Conservation (phyloP, 2,329 filamentous ascomycete species). For the Aquanectria penicillioides region DNA sequence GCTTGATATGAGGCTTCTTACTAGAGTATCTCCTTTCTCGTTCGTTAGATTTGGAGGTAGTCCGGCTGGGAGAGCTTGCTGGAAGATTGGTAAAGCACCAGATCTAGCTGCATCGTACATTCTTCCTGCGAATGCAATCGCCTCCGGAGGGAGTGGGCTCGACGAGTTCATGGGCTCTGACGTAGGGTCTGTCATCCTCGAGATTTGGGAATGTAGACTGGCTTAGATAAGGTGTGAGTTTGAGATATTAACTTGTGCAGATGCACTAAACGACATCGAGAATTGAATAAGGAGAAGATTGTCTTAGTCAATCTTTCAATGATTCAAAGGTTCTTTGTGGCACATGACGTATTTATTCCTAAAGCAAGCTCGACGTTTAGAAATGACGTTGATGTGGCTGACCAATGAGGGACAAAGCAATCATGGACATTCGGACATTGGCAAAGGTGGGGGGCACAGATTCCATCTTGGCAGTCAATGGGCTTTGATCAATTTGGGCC, state of each 20-base stretch:
- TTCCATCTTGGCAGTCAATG: background rate
- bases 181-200: conserved; percentile 27
- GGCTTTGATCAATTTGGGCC: background rate
- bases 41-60: conserved; percentile 78
- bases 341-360: too few species aligned
- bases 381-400: background rate
- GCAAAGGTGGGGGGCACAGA: background rate
- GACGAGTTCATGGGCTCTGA: conserved; percentile 20
- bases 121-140: conserved; percentile 71
- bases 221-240: too few species aligned
- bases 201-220: too few species aligned
- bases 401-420: conserved; percentile 17
- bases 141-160: conserved; percentile 65
- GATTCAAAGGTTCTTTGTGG: too few species aligned
- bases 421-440: background rate
- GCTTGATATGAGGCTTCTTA: conserved; percentile 44
- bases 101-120: conserved; percentile 74
- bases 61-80: conserved; percentile 71
- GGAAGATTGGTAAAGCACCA: conserved; percentile 67
- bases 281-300: background rate
- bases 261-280: background rate
- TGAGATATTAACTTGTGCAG: too few species aligned
- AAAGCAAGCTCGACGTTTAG: too few species aligned
- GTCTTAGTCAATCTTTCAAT: too few species aligned
- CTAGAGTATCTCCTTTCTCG: conserved; percentile 76